These are phyloP conservation scores for Alternaria longipes DNA, from an alignment of 2,329 filamentous ascomycete species.

Conservation along the genomic window DNA sequence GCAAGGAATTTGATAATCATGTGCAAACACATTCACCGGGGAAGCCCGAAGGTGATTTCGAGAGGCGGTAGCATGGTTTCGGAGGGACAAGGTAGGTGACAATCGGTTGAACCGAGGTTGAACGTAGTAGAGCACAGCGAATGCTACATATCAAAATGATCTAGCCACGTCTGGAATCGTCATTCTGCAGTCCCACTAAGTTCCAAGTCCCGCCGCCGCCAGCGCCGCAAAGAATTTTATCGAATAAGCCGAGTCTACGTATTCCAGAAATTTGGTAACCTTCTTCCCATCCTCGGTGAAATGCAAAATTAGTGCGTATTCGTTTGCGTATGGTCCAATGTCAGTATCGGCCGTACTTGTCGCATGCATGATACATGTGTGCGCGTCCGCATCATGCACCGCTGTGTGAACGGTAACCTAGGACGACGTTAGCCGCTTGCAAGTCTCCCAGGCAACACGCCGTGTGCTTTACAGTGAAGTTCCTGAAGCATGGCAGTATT, in stretches of 20 bases:
- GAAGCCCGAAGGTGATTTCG: constrained; percentile 35
- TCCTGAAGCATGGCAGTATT: background rate
- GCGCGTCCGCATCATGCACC: background rate
- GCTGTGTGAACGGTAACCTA: background rate
- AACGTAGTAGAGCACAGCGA: background rate
- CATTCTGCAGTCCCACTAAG: background rate
- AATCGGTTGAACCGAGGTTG: background rate
- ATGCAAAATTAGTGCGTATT: constrained; percentile 4
- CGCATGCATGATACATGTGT: background rate
- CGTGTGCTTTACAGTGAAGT: background rate
- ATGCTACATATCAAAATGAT: background rate
- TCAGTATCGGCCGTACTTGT: constrained; percentile 2
- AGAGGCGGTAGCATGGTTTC: constrained; percentile 23
- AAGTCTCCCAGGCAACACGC: background rate
- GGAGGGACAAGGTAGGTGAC: background rate
- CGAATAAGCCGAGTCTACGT: constrained; percentile 7
- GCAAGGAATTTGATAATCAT: constrained; percentile 40
- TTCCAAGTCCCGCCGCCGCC: background rate
- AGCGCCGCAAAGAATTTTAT: constrained; percentile 10
- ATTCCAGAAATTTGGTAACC: constrained; percentile 2
- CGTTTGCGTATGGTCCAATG: constrained; percentile 5
- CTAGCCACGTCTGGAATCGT: background rate
- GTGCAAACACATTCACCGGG: constrained; percentile 27
- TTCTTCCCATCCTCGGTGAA: constrained; percentile 10
- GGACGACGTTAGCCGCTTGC: background rate